Conservation (phyloP, 1,284 basidiomycete genomes). For the Exobasidium rhododendri region DNA sequence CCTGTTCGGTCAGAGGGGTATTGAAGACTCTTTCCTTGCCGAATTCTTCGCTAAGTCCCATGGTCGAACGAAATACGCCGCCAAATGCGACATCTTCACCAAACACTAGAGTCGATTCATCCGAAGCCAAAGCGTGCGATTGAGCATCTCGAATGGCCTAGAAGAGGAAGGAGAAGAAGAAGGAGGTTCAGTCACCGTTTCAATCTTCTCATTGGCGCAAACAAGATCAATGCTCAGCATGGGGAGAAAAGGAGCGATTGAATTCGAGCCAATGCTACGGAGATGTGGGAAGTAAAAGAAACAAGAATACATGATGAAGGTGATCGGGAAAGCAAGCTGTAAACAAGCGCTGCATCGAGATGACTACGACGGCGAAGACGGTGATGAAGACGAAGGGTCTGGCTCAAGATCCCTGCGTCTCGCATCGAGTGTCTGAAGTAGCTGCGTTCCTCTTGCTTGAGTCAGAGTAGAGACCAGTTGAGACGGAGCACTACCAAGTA, state of each 20-base stretch:
- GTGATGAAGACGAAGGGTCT: slow-evolving; percentile 26
- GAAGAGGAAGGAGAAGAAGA: slow-evolving; percentile 1
- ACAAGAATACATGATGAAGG: too few species aligned
- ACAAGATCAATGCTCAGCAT: too few species aligned
- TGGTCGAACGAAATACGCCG: slow-evolving; percentile 84
- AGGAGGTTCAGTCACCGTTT: neutral
- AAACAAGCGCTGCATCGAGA: too few species aligned
- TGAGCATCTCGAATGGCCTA: slow-evolving; percentile 49
- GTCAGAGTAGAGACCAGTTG: slow-evolving; percentile 42
- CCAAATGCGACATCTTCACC: slow-evolving; percentile 68
- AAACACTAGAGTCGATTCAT: slow-evolving; percentile 82
- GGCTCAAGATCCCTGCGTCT: slow-evolving; percentile 33
- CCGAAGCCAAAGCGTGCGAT: slow-evolving; percentile 53
- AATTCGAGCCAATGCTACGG: too few species aligned
- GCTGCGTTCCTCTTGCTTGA: slow-evolving; percentile 37
- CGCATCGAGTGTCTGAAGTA: slow-evolving; percentile 45
- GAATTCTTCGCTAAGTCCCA: slow-evolving; percentile 89
- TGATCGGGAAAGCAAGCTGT: too few species aligned
- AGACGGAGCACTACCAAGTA: slow-evolving; percentile 39
- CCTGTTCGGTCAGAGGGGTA: slow-evolving; percentile 59
- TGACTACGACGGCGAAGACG: too few species aligned
- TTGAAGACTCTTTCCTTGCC: slow-evolving; percentile 59
- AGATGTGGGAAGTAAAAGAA: too few species aligned
- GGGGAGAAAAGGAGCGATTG: neutral
- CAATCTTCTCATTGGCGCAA: too few species aligned